Percentiles rank a stretch among this genome's conserved stretches.
Evolutionary conservation across 768 basidiomycete species (phyloP).

Genomic region (Leccinum olivaceopallidum): DNA sequence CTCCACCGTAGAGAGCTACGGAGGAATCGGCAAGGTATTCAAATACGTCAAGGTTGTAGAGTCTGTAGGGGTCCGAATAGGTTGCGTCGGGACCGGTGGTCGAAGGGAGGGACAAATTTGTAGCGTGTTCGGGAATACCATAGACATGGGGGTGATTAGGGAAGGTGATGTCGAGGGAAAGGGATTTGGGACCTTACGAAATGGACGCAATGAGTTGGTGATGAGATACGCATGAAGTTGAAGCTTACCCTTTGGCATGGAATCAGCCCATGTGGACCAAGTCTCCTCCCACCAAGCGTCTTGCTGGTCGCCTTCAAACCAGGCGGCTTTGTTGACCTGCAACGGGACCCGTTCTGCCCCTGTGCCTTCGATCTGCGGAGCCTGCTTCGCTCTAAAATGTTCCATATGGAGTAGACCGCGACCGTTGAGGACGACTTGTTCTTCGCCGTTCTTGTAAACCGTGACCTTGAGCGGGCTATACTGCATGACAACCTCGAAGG

Average conservation of each 20-base stretch:
- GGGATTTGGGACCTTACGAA: slow-evolving; percentile 73
- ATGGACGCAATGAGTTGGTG: slow-evolving; percentile 7
- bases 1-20: slow-evolving; percentile 86
- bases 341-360: slow-evolving; percentile 55
- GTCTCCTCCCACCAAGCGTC: slow-evolving; percentile 90
- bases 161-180: too few relatives aligned
- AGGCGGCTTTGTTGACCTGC: slow-evolving; percentile 54
- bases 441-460: slow-evolving; percentile 70
- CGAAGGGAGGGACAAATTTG: slow-evolving; percentile 82
- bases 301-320: slow-evolving; percentile 89
- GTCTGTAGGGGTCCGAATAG: slow-evolving; percentile 75
- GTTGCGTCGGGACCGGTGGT: slow-evolving; percentile 77
- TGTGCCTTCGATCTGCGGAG: slow-evolving; percentile 40
- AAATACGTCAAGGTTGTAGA: slow-evolving; percentile 95
- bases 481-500: slow-evolving; percentile 65
- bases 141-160: slow-evolving; percentile 38
- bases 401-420: slow-evolving; percentile 95
- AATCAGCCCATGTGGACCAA: slow-evolving; percentile 85
- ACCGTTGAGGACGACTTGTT: slow-evolving; percentile 88
- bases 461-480: slow-evolving; percentile 78
- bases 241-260: slow-evolving; percentile 87
- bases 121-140: slow-evolving; percentile 96
- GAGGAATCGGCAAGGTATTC: slow-evolving; percentile 85
- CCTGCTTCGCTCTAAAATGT: slow-evolving; percentile 78
- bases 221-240: not conserved